Evolutionary conservation across 805 yeast genomes (phyloP).

Genomic region (Saccharomycopsis javanensis): DNA sequence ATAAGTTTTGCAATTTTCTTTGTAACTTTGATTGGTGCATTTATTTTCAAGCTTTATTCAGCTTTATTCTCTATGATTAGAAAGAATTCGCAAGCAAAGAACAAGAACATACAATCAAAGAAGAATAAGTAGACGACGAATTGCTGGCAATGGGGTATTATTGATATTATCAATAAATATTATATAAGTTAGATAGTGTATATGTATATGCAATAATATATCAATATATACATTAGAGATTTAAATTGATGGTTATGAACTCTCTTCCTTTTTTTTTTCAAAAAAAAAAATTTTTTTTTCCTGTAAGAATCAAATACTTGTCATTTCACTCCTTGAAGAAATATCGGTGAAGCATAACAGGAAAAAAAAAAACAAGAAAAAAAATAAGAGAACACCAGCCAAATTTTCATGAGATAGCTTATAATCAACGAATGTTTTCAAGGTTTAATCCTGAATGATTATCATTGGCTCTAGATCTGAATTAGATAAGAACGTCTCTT

Average conservation of each 20-base stretch:
- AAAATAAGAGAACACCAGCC: background rate
- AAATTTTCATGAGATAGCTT: background rate
- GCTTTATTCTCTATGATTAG: background rate
- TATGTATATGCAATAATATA: too few relatives aligned
- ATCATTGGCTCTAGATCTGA: too few relatives aligned
- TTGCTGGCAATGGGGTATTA: too few relatives aligned
- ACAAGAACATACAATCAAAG: background rate
- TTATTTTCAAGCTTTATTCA: background rate
- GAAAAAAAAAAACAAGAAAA: background rate
- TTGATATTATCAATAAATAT: too few relatives aligned
- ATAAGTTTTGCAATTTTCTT: slow-evolving; percentile 5
- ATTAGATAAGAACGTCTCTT: too few relatives aligned
- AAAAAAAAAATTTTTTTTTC: background rate
- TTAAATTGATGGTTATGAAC: background rate
- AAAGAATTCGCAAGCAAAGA: background rate
- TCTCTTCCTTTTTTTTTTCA: background rate
- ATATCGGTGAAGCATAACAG: background rate
- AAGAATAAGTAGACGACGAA: background rate
- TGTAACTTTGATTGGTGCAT: background rate
- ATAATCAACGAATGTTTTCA: background rate
- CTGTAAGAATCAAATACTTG: background rate
- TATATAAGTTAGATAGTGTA: too few relatives aligned
- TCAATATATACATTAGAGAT: background rate
- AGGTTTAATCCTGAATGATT: background rate
- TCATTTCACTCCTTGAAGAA: background rate